Base-by-base conservation (phyloP, 805 yeast genomes). In the Pichia kluyveri region DNA sequence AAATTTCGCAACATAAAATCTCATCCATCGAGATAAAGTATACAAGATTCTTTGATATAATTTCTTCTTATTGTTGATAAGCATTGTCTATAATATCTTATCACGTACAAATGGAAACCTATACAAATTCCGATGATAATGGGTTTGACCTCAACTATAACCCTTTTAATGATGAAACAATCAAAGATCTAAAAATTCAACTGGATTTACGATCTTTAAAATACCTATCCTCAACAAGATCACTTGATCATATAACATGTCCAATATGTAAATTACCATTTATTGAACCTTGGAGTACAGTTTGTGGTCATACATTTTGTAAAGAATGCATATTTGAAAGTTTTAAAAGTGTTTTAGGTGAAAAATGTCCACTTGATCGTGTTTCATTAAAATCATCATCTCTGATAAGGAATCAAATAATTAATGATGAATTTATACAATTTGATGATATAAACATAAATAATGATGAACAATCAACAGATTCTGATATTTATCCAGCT, bases 231-330 rank as follows among this genome's bases (percentile, higher is more conserved):
- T 40, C 47, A 6, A 9, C 42, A 1, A 42, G 42, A 12, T 47
- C 57, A 5, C 52, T 61, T 2, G 68, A 65, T 23, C 69, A 67
- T 49, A 50, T 67, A 36, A 56, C 56, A 38, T 76, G 89, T 54
- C 86, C 88, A 4, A 77, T 82, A n/a, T 82, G 89, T 60, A 81
- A 77, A 51, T 73, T 74, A 38, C 84, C 85, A 6, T 76, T 82
- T 52, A 69, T 79, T 8, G 69, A 70, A 36, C 88, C 89, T 1
- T 67, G 73, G 52, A 75, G 82, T 7, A 83, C 88, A 1, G 60
- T 69, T 1, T 82, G 89, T 63, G 84, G 85, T 1, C 88, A 82
- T 57, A 79, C 84, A 0, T 82, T 82, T 55, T 82, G 89, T 60
- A 68, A 69, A 47, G 67, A 63, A 11, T 82, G 88, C 56, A 65